phyloP scores from a whole-genome alignment of 257 asterid genomes.

The Nicotiana benthamiana region DNA sequence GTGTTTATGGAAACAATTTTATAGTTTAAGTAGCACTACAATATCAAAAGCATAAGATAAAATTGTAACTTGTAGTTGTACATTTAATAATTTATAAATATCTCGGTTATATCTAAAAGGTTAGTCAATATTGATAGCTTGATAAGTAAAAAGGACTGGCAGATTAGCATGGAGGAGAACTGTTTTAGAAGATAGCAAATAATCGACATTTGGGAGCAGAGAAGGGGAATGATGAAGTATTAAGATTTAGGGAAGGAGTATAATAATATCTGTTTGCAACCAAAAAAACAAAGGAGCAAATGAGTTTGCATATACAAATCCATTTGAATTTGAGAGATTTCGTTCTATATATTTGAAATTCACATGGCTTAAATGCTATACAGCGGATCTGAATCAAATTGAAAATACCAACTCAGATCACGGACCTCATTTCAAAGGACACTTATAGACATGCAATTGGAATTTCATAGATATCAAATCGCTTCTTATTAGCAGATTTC shows the following conservation, averaged over 20 bases:
- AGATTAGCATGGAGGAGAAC: not conserved
- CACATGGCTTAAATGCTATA: not conserved
- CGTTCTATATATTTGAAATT: not conserved
- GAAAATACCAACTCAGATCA: not conserved
- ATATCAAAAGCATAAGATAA: not conserved
- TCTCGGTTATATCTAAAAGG: not conserved
- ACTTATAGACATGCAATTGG: not conserved
- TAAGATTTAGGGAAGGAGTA: not conserved
- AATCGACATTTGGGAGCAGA: not conserved
- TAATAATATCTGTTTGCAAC: no score
- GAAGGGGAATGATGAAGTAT: not conserved
- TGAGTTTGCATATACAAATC: no score
- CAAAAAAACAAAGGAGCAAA: no score
- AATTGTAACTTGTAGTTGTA: not conserved
- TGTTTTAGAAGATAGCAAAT: not conserved
- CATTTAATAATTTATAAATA: not conserved
- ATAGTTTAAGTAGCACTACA: not conserved
- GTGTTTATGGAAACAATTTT: not conserved
- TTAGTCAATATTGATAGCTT: not conserved
- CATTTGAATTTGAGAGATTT: not conserved
- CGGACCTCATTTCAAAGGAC: not conserved
- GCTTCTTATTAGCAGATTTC: not conserved
- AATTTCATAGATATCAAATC: not conserved
- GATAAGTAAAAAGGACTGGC: not conserved
- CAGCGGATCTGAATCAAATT: no score